Percentiles rank a stretch among this genome's conserved stretches.
Evolutionary conservation across 129 eudicot genomes (phyloP).

Genomic region (Mikania micrantha): DNA sequence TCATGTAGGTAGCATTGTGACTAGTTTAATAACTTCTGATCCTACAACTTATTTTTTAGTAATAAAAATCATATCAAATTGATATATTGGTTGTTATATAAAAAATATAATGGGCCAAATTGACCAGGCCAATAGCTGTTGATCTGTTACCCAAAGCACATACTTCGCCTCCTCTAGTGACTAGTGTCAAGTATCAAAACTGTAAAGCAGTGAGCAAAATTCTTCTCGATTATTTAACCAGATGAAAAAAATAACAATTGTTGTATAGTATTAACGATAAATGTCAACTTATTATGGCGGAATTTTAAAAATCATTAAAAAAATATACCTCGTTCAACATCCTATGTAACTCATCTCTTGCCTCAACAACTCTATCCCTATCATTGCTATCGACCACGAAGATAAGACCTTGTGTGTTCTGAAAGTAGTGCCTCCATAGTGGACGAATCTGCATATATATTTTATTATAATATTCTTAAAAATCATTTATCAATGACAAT

Average conservation of each 20-base stretch:
- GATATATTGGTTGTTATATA: background rate
- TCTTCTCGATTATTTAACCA: too few species aligned
- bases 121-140: background rate
- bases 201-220: too few species aligned
- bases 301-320: background rate
- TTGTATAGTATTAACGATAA: background rate
- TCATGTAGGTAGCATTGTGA: background rate
- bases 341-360: slow-evolving; percentile 97
- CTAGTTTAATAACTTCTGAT: background rate
- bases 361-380: slow-evolving; percentile 98
- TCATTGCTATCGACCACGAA: slow-evolving; percentile 99
- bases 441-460: slow-evolving; percentile 73
- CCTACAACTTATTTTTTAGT: background rate
- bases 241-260: background rate
- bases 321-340: slow-evolving; percentile 91
- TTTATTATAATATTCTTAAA: background rate
- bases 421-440: slow-evolving; percentile 99
- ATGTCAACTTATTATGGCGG: background rate
- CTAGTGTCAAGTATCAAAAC: too few species aligned
- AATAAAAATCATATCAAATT: background rate
- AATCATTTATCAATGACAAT: background rate
- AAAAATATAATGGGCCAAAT: background rate
- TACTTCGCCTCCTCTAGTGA: background rate
- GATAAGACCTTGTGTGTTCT: slow-evolving; percentile 96
- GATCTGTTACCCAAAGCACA: background rate